Conservation (phyloP, 2,329 filamentous ascomycete species). For the Aureobasidium pullulans region DNA sequence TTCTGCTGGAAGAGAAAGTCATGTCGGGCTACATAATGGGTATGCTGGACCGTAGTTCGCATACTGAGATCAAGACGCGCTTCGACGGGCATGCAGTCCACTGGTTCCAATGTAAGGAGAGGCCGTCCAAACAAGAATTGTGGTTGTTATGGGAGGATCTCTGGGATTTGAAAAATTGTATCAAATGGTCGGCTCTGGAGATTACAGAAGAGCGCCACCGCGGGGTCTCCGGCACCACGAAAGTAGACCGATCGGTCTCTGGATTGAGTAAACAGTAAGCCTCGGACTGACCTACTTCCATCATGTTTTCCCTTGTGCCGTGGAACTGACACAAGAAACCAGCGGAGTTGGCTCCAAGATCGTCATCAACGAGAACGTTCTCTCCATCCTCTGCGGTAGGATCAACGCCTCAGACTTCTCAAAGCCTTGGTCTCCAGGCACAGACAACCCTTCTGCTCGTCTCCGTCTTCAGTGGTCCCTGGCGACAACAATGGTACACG, state of each 20-base stretch:
- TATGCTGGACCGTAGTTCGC: neutral
- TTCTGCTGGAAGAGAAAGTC: neutral
- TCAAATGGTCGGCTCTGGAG: neutral
- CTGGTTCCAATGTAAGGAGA: neutral
- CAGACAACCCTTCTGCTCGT: neutral
- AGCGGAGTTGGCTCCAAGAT: neutral
- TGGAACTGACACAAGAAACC: neutral
- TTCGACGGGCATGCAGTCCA: neutral
- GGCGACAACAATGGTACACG: neutral
- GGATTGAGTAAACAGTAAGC: neutral
- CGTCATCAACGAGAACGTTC: neutral
- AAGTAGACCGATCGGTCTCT: neutral
- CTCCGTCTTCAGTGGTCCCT: neutral
- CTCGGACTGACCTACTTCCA: neutral
- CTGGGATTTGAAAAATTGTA: neutral
- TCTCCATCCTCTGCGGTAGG: neutral
- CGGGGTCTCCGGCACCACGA: neutral
- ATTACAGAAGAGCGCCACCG: neutral
- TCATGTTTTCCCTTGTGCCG: neutral
- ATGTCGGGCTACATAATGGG: neutral
- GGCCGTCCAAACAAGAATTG: neutral
- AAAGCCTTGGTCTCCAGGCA: neutral
- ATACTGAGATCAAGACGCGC: neutral
- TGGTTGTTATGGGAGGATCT: neutral
- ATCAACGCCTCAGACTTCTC: neutral